A percentile compares a stretch with the other conserved stretches of the same genome.
These are phyloP conservation scores for Gilbertella persicaria DNA, from an alignment of 371 early-diverging fungal genomes.

Conservation along the genomic window DNA sequence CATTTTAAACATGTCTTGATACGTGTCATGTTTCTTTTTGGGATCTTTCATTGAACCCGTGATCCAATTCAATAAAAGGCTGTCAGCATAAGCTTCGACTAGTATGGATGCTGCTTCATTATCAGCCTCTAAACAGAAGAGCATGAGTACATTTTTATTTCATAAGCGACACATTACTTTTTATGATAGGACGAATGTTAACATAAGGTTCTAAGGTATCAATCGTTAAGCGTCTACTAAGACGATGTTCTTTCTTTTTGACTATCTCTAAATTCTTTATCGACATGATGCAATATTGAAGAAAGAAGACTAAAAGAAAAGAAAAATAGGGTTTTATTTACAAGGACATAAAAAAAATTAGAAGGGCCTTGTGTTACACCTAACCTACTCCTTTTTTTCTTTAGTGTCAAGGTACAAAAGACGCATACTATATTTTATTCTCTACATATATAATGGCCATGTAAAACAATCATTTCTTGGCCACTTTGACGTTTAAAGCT, in stretches of 20 bases:
- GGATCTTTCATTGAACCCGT: conserved; percentile 19
- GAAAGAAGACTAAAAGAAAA: not conserved
- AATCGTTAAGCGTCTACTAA: conserved; percentile 25
- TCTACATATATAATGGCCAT: too few relatives aligned
- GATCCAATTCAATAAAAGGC: conserved; percentile 20
- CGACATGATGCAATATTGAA: not conserved
- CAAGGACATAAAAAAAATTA: too few relatives aligned
- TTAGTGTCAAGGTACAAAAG: too few relatives aligned
- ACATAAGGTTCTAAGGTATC: conserved; percentile 24
- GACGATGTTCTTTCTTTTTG: conserved; percentile 22
- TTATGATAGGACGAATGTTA: conserved; percentile 27
- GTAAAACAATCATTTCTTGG: too few relatives aligned
- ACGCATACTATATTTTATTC: too few relatives aligned
- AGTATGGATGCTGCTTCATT: conserved; percentile 32
- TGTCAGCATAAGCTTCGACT: conserved; percentile 26
- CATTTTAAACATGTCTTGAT: conserved; percentile 26
- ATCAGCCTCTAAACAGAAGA: conserved; percentile 25
- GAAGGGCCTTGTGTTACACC: too few relatives aligned
- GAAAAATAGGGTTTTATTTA: too few relatives aligned
- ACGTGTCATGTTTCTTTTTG: conserved; percentile 8
- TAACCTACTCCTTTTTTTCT: too few relatives aligned
- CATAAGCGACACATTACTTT: too few relatives aligned
- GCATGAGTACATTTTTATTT: too few relatives aligned
- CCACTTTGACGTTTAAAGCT: too few relatives aligned
- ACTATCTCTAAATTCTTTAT: too few relatives aligned